These are phyloP conservation scores for Sonneratia alba DNA, from an alignment of 345 rosid genomes.

Conservation along the genomic window DNA sequence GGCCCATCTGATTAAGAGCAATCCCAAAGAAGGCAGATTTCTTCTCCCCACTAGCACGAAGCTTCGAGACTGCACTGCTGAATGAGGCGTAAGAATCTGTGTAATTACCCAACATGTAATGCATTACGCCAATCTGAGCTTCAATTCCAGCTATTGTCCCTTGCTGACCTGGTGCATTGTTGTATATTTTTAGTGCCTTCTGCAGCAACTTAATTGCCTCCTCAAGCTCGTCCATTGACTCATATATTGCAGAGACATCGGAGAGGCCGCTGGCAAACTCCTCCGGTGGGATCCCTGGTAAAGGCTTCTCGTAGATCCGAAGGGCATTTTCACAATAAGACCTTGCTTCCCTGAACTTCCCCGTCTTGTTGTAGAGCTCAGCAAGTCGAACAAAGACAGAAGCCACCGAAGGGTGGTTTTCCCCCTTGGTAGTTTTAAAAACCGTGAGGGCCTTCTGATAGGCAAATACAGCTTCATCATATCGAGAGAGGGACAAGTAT, in stretches of 20 bases:
- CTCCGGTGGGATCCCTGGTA: slow-evolving; percentile 49
- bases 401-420: slow-evolving; percentile 75
- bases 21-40: slow-evolving; percentile 78
- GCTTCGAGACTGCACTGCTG: slow-evolving; percentile 48
- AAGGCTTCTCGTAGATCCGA: slow-evolving; percentile 59
- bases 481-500: slow-evolving; percentile 67
- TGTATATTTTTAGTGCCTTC: slow-evolving; percentile 62
- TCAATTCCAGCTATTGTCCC: slow-evolving; percentile 75
- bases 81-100: slow-evolving; percentile 64
- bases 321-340: slow-evolving; percentile 83
- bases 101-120: slow-evolving; percentile 76
- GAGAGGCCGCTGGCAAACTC: slow-evolving; percentile 87
- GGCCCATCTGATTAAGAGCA: slow-evolving; percentile 90
- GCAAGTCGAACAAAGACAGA: slow-evolving; percentile 80
- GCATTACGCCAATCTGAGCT: slow-evolving; percentile 91
- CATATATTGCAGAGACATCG: slow-evolving; percentile 69
- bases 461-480: slow-evolving; percentile 74
- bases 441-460: slow-evolving; percentile 85
- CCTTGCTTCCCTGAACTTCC: slow-evolving; percentile 72
- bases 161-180: slow-evolving; percentile 64
- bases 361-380: slow-evolving; percentile 70
- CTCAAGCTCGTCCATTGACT: slow-evolving; percentile 78
- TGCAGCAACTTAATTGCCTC: slow-evolving; percentile 66
- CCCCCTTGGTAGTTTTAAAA: slow-evolving; percentile 71
- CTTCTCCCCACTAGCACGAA: slow-evolving; percentile 67